phyloP scores from a whole-genome alignment of 148 eudicot genomes.

The Spergularia bocconei region DNA sequence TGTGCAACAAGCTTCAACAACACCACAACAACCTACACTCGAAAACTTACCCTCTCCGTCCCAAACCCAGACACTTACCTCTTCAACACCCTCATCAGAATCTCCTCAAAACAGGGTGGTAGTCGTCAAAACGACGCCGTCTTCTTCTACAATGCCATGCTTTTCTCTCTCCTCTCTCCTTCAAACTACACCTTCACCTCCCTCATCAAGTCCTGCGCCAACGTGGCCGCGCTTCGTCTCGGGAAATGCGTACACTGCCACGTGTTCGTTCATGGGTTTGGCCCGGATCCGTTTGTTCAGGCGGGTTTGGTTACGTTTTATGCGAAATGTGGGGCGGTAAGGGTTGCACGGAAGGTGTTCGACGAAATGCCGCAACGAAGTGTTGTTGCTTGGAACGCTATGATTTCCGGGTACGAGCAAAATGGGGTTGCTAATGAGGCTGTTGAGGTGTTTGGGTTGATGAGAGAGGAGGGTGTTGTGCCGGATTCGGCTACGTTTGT shows the following conservation, averaged over 20 bases:
- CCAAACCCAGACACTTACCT: conserved; percentile 52
- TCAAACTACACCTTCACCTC: conserved; percentile 49
- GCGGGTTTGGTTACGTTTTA: conserved; percentile 45
- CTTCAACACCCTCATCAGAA: conserved; percentile 49
- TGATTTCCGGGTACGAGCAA: conserved; percentile 65
- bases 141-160: conserved; percentile 43
- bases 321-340: conserved; percentile 43
- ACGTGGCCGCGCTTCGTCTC: conserved; percentile 21
- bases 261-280: conserved; percentile 43
- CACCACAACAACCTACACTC: conserved; percentile 38
- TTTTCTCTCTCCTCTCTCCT: conserved; percentile 24
- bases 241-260: conserved; percentile 46
- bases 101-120: conserved; percentile 36
- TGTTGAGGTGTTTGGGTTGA: conserved; percentile 43
- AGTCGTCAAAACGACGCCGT: conserved; percentile 31
- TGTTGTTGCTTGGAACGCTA: conserved; percentile 57
- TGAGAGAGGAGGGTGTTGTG: conserved; percentile 36
- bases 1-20: conserved; percentile 24
- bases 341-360: conserved; percentile 47
- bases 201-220: conserved; percentile 41
- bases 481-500: conserved; percentile 51
- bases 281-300: conserved; percentile 46
- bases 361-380: conserved; percentile 52
- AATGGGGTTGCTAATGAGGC: conserved; percentile 47
- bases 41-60: conserved; percentile 38